Base-by-base conservation (phyloP, 805 yeast species). In the Phaffomyces opuntiae region DNA sequence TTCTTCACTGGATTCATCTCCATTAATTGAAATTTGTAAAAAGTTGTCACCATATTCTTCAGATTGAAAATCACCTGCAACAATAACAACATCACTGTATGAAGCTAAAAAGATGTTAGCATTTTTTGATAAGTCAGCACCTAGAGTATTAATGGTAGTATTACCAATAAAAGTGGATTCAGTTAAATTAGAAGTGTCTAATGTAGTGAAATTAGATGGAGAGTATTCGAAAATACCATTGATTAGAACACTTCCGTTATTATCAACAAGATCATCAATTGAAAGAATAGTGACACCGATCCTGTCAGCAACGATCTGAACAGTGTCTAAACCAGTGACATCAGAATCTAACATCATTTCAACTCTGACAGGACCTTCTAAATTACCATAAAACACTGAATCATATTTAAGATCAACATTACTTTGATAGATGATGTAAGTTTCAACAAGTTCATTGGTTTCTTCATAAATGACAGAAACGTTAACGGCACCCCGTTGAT, bases 201-300 rank as follows among this genome's bases (percentile, higher is more conserved):
- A 52, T 12, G 55, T 50, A 5, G 83, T 67, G 60, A 85, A 87
- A 60, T 89, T 89, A 3, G 76, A 63, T 34, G 80, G 65, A 1
- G 87, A 80, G 62, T 83, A 93, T 65, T 91, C 96, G 58, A 91
- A 87, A 19, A 91, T 55, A 9, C 95, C 96, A 61, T 86, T 84
- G 42, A 90, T 61, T 2, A 70, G 57, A 32, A 80, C 48, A 1
- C 69, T 56, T 1, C 67, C 62, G 43, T 66, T 63, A 7, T 67
- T 53, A 36, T 55, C 51, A 17, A 50, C 54, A 42, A 71, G 49
- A 11, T 49, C 62, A 54, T 77, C 81, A 45, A 80, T 63, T 5
- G 72, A 64, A 3, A 70, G 66, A 43, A 79, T 70, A 39, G 70
- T 66, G 1, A 81, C 72, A 32, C 69, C 72, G 7, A 83, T 69